Evolutionary conservation across 1,284 basidiomycete species (phyloP).

Genomic region (Ustanciosporium gigantosporum): DNA sequence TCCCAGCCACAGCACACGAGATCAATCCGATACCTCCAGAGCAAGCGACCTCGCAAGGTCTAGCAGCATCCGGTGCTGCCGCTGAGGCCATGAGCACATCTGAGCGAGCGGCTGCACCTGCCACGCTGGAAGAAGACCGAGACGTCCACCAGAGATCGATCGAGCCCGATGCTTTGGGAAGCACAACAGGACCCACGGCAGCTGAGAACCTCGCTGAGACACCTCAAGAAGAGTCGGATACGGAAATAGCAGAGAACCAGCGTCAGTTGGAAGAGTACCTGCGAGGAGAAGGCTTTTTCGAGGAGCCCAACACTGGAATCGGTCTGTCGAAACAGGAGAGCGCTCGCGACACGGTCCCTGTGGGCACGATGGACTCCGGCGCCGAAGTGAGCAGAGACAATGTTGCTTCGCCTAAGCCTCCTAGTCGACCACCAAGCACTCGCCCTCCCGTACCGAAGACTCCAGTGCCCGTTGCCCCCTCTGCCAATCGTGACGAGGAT

Average conservation of each 20-base stretch:
- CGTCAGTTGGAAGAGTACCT: slow-evolving; percentile 41
- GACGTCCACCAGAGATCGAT: too few species aligned
- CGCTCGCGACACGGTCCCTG: background rate
- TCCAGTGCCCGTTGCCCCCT: slow-evolving; percentile 1
- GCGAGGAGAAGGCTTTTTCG: slow-evolving; percentile 36
- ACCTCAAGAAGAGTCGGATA: slow-evolving; percentile 14
- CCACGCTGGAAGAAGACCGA: background rate
- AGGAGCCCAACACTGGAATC: background rate
- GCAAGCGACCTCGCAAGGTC: background rate
- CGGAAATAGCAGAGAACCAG: slow-evolving; percentile 36
- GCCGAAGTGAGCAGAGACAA: slow-evolving; percentile 1
- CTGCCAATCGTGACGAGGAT: background rate
- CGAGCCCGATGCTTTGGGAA: background rate
- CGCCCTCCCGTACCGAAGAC: slow-evolving; percentile 45
- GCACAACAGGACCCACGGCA: background rate
- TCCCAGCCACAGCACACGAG: background rate
- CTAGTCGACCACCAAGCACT: slow-evolving; percentile 41
- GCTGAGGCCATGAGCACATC: background rate
- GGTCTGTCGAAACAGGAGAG: too few species aligned
- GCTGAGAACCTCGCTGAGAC: background rate
- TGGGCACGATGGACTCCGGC: background rate
- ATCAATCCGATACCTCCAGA: background rate
- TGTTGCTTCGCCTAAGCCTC: slow-evolving; percentile 18
- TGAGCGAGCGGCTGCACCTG: background rate
- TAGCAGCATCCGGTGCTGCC: background rate